phyloP scores from a whole-genome alignment of 768 basidiomycete genomes.

The Suillus variegatus region DNA sequence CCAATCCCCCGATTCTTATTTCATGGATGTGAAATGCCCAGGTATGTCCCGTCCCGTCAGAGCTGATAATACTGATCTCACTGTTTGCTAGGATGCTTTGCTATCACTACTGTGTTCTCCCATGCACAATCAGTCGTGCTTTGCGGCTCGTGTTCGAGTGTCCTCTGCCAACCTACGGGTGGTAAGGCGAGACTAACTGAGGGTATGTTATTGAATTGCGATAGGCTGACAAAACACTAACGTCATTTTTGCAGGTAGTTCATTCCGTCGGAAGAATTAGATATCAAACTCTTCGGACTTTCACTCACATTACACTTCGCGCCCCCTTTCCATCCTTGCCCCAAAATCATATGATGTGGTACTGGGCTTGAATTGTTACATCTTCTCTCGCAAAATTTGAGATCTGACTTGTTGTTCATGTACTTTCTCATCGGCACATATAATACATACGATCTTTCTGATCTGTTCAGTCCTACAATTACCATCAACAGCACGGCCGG shows the following conservation, averaged over 20 bases:
- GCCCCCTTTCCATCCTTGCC: neutral
- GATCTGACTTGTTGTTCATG: neutral
- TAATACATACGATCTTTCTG: neutral
- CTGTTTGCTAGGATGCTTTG: slow-evolving; percentile 72
- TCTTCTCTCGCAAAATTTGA: slow-evolving; percentile 54
- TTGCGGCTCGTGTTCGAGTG: slow-evolving; percentile 89
- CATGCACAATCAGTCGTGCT: slow-evolving; percentile 98
- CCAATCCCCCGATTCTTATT: slow-evolving; percentile 97
- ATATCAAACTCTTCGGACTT: neutral
- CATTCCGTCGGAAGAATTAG: slow-evolving; percentile 70
- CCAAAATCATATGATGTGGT: neutral
- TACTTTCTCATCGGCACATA: slow-evolving; percentile 1
- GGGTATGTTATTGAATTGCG: slow-evolving; percentile 54
- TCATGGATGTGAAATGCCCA: slow-evolving; percentile 99
- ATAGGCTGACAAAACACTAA: slow-evolving; percentile 8
- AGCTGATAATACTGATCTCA: slow-evolving; percentile 3
- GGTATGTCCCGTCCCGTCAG: slow-evolving; percentile 48
- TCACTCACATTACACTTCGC: neutral
- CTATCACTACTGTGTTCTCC: slow-evolving; percentile 97
- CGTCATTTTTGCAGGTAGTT: slow-evolving; percentile 65
- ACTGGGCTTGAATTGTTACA: slow-evolving; percentile 63
- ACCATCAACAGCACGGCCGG: neutral
- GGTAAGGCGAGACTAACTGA: slow-evolving; percentile 98
- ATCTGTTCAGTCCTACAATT: neutral
- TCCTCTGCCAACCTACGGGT: slow-evolving; percentile 97